Evolutionary conservation across 208 protist species (phyloP).

Genomic region (Kentomonas sorsogonicus): DNA sequence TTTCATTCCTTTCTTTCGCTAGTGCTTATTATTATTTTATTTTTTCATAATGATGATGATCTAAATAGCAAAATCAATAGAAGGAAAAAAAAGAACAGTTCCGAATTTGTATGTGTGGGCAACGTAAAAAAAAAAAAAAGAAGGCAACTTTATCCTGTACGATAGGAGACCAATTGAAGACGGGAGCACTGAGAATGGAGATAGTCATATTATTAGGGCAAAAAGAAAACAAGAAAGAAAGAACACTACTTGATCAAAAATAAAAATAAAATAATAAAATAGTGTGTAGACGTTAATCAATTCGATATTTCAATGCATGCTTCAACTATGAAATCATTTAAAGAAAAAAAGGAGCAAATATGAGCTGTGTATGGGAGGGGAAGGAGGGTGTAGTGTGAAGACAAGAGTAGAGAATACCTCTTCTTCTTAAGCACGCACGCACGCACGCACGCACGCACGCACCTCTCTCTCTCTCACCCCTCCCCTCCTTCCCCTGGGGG

Average conservation of each 20-base stretch:
- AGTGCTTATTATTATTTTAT: conserved; percentile 5
- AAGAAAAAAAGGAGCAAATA: conserved; percentile 12
- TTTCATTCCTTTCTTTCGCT: no score
- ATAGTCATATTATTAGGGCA: no score
- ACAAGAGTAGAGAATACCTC: neutral
- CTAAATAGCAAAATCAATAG: conserved; percentile 16
- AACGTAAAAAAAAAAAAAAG: conserved; percentile 7
- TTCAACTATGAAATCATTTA: neutral
- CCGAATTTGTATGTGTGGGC: neutral
- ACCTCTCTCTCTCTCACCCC: conserved; percentile 1
- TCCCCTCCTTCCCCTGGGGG: neutral
- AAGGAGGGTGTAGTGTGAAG: neutral
- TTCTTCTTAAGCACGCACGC: neutral
- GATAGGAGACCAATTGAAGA: no score
- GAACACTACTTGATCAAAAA: neutral
- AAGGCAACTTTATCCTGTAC: neutral
- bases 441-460: neutral
- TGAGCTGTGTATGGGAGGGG: no score
- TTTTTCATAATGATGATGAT: no score
- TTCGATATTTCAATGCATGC: no score
- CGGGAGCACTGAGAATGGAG: no score
- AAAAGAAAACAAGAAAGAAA: neutral
- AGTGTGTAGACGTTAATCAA: no score
- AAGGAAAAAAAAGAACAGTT: conserved; percentile 2
- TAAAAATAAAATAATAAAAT: no score